Conservation (phyloP, 768 basidiomycete species). For the Psilocybe subaeruginosa region DNA sequence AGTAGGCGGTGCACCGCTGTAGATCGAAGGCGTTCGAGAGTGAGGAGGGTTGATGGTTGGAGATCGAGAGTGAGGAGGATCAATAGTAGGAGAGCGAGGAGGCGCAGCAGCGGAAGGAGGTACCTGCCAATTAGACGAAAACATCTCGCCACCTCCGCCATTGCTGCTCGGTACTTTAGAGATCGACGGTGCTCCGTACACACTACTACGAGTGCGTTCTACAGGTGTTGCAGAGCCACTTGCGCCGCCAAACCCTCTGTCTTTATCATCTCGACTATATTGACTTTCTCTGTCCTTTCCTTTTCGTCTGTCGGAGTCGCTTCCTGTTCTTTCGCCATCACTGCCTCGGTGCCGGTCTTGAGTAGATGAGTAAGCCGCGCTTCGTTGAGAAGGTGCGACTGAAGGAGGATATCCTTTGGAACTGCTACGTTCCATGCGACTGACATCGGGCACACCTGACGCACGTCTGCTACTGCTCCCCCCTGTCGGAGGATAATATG, state of each 20-base stretch:
- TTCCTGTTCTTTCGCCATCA: slow-evolving; percentile 23
- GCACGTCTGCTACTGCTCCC: slow-evolving; percentile 21
- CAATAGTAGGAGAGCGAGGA: slow-evolving; percentile 1
- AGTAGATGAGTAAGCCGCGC: slow-evolving; percentile 13
- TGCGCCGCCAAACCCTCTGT: slow-evolving; percentile 20
- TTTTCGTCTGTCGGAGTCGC: slow-evolving; percentile 27
- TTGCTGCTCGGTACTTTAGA: slow-evolving; percentile 16
- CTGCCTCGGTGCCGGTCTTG: slow-evolving; percentile 16
- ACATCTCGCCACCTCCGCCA: slow-evolving; percentile 12
- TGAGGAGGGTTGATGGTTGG: slow-evolving; percentile 23
- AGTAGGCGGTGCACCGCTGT: slow-evolving; percentile 7
- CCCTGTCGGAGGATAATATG: slow-evolving; percentile 30
- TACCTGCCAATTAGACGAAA: slow-evolving; percentile 17
- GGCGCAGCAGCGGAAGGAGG: slow-evolving; percentile 14
- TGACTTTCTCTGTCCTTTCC: slow-evolving; percentile 27
- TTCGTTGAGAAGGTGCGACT: slow-evolving; percentile 22
- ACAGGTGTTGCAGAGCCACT: slow-evolving; percentile 18
- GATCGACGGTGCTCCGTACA: slow-evolving; percentile 15
- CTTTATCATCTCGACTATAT: slow-evolving; percentile 29
- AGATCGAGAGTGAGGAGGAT: slow-evolving; percentile 13
- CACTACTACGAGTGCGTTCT: slow-evolving; percentile 9
- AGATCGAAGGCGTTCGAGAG: slow-evolving; percentile 18
- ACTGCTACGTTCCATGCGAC: slow-evolving; percentile 22
- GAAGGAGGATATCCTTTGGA: slow-evolving; percentile 26
- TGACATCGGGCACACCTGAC: slow-evolving; percentile 18